Base-by-base conservation (phyloP, 129 eudicot genomes). In the Rutidosis leptorrhynchoides region DNA sequence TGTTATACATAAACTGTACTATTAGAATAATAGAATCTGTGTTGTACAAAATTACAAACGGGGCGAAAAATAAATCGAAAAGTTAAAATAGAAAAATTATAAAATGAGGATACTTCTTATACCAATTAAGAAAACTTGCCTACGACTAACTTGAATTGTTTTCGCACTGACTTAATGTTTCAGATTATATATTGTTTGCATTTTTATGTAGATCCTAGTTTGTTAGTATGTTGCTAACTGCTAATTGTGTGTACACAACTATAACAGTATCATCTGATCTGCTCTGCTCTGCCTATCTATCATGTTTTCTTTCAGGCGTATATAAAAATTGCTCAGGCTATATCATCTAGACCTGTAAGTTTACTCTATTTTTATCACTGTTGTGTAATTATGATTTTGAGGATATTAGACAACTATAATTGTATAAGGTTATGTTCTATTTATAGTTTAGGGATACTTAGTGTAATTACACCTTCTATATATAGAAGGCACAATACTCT, bases 331-430 rank as follows among this genome's bases (percentile, higher is more conserved):
- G 99, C 99, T 45, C 97, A 94, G 82, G 99, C 99, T 62, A 78
- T 94, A 64, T 94, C 99, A 59, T 84, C 99, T 80, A 83, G 99
- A 78, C 78, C 99, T 25, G 99, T 94, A 89, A 89, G 99, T 84
- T 65, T 27, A 68, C 45, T 66, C 65, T 37, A 22, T 33, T 71
- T 26, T 54, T 60, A 53, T 60, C 43, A 55, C 58, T 55, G 9
- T n/a, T 48, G 2, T 51, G 51, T 9, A 9, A 33, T 11, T 33
- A 8, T 11, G 9, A 33, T 7, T 33, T 33, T 33, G 42, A 33
- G 42, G 42, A 33, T n/a, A n/a, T n/a, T n/a, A n/a, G n/a, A n/a
- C n/a, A n/a, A n/a, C n/a, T n/a, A n/a, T n/a, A n/a, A n/a, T n/a
- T n/a, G n/a, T n/a, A n/a, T n/a, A n/a, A n/a, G n/a, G n/a, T n/a